Percentiles rank a stretch among this genome's conserved stretches.
Conservation (phyloP, 148 eudicot genomes). For the Suaeda aralocaspica region DNA sequence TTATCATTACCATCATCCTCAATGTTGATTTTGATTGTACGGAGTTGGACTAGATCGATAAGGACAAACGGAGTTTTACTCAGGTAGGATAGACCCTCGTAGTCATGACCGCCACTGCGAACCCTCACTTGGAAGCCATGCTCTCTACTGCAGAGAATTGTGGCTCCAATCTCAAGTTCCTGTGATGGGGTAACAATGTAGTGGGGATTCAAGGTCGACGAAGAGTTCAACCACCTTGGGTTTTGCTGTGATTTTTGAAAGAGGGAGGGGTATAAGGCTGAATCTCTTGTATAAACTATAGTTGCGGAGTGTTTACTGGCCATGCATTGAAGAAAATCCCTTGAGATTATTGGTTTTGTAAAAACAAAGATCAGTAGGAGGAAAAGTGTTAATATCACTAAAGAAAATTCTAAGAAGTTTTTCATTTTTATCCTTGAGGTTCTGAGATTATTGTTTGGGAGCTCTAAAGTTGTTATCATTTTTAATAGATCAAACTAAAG, state of each 20-base stretch:
- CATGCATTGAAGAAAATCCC: slow-evolving; percentile 17
- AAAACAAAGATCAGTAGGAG: neutral
- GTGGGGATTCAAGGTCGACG: slow-evolving; percentile 6
- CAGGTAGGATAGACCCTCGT: slow-evolving; percentile 39
- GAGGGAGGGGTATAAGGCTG: slow-evolving; percentile 10
- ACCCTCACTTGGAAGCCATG: slow-evolving; percentile 23
- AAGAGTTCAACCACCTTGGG: slow-evolving; percentile 26
- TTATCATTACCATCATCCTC: slow-evolving; percentile 15
- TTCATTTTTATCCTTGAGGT: slow-evolving; percentile 13
- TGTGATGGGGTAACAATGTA: slow-evolving; percentile 26
- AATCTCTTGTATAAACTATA: slow-evolving; percentile 7
- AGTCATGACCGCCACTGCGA: slow-evolving; percentile 49
- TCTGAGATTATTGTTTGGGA: neutral
- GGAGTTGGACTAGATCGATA: slow-evolving; percentile 31
- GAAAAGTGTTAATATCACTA: neutral
- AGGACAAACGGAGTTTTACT: slow-evolving; percentile 34
- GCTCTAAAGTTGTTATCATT: neutral
- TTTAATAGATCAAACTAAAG: neutral
- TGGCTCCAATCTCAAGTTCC: slow-evolving; percentile 16
- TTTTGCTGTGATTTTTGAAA: slow-evolving; percentile 24
- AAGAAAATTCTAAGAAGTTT: neutral
- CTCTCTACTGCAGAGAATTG: slow-evolving; percentile 20
- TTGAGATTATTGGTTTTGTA: slow-evolving; percentile 9
- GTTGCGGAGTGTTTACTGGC: neutral
- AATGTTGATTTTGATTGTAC: slow-evolving; percentile 18